Percentiles rank a stretch among this genome's conserved stretches.
These are phyloP conservation scores for Globisporangium abappressorium DNA, from an alignment of 352 stramenopile genomes.

Conservation along the genomic window DNA sequence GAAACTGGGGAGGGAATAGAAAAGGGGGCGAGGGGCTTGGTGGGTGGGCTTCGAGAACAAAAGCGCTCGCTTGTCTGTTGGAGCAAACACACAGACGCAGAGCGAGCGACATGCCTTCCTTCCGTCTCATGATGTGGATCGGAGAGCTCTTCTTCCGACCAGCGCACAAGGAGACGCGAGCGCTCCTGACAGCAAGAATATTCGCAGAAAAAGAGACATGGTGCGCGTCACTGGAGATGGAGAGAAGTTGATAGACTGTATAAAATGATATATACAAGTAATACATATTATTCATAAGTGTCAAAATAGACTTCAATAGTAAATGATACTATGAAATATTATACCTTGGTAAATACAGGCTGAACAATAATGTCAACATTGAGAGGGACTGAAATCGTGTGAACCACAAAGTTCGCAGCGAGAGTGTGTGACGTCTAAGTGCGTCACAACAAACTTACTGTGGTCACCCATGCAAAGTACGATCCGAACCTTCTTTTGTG, in stretches of 20 bases:
- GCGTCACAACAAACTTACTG: background rate
- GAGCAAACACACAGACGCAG: background rate
- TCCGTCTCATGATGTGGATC: background rate
- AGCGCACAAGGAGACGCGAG: background rate
- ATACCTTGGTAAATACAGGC: background rate
- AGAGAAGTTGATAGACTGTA: background rate
- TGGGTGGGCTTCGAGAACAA: conserved; percentile 10
- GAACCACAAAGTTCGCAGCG: background rate
- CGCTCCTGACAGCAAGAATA: conserved; percentile 11
- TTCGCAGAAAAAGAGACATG: conserved; percentile 9
- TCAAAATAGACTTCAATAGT: background rate
- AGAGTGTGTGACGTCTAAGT: background rate
- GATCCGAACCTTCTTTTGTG: background rate
- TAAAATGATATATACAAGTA: background rate
- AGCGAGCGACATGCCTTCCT: background rate
- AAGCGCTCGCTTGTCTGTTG: background rate
- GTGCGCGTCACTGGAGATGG: background rate
- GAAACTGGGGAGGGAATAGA: background rate
- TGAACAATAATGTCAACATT: background rate
- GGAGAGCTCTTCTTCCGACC: conserved; percentile 12
- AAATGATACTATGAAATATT: too few species aligned
- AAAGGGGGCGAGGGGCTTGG: background rate
- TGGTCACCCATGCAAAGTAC: background rate
- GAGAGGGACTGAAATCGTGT: background rate
- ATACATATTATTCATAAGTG: too few species aligned